Percentiles rank a stretch among this genome's conserved stretches.
These are phyloP conservation scores for Lactifluus echinatus DNA, from an alignment of 768 basidiomycete genomes.

Conservation along the genomic window DNA sequence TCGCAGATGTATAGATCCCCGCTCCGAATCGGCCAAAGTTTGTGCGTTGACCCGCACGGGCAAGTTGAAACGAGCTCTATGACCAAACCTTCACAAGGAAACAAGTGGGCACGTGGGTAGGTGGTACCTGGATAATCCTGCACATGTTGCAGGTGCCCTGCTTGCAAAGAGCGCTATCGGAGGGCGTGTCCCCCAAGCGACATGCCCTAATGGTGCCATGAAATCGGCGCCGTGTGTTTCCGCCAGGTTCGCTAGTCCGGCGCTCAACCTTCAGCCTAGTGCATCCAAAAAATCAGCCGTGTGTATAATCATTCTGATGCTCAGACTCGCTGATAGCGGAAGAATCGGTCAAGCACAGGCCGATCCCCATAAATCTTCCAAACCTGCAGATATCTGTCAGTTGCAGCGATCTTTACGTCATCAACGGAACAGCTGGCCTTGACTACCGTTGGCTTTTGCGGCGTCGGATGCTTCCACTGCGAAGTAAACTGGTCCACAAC, in stretches of 20 bases:
- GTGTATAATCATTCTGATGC: neutral
- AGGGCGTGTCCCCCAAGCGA: slow-evolving; percentile 20
- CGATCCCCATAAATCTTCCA: slow-evolving; percentile 21
- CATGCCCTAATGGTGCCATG: slow-evolving; percentile 25
- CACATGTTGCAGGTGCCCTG: slow-evolving; percentile 20
- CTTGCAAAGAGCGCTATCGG: slow-evolving; percentile 15
- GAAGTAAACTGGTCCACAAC: slow-evolving; percentile 20
- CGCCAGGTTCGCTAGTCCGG: neutral
- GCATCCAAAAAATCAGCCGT: neutral
- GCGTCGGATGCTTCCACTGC: slow-evolving; percentile 21
- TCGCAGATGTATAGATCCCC: slow-evolving; percentile 25
- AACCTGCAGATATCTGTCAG: slow-evolving; percentile 12
- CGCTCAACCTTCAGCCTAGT: slow-evolving; percentile 19
- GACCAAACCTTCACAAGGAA: neutral
- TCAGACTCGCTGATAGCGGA: slow-evolving; percentile 20
- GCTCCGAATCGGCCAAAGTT: slow-evolving; percentile 24
- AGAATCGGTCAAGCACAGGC: slow-evolving; percentile 17
- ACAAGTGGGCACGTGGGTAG: too few relatives aligned
- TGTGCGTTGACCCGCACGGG: slow-evolving; percentile 10
- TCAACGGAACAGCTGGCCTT: slow-evolving; percentile 8
- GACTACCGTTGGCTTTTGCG: slow-evolving; percentile 10
- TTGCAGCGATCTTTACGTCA: neutral
- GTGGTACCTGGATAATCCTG: slow-evolving; percentile 20
- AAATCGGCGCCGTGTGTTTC: slow-evolving; percentile 24
- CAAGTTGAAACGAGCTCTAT: slow-evolving; percentile 22